Conservation (phyloP, 2,329 filamentous ascomycete genomes). For the Phialophora macrospora region DNA sequence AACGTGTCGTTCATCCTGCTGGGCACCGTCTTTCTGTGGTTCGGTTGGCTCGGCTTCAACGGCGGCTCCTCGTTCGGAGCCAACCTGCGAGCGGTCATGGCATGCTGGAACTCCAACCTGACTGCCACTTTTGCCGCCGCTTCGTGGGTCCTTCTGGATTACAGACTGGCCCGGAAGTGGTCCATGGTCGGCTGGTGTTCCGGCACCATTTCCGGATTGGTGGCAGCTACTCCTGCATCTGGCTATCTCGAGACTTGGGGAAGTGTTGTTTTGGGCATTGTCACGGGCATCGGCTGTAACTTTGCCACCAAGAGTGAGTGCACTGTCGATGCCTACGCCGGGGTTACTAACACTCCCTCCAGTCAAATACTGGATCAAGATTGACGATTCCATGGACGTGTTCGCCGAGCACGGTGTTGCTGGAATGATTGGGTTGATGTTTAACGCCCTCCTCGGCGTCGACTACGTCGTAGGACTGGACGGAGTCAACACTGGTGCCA, state of each 20-base stretch:
- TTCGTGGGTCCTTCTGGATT: conserved; percentile 95
- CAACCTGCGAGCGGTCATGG: conserved; percentile 91
- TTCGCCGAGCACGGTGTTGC: conserved; percentile 89
- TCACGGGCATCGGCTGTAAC: conserved; percentile 73
- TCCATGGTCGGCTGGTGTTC: conserved; percentile 93
- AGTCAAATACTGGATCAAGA: conserved; percentile 74
- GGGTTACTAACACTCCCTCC: neutral
- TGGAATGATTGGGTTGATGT: conserved; percentile 77
- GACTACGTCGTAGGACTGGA: conserved; percentile 76
- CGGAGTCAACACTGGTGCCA: conserved; percentile 60
- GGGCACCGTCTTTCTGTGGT: conserved; percentile 95
- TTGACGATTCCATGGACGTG: conserved; percentile 88
- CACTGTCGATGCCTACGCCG: neutral
- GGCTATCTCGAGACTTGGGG: conserved; percentile 63
- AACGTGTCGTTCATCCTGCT: conserved; percentile 97
- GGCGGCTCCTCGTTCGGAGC: conserved; percentile 92
- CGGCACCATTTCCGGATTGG: conserved; percentile 82
- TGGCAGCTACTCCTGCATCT: conserved; percentile 83
- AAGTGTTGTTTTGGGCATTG: conserved; percentile 64
- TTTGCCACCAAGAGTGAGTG: conserved; percentile 81
- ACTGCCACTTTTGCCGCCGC: conserved; percentile 90
- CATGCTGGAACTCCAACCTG: conserved; percentile 96
- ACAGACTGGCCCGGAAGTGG: conserved; percentile 91
- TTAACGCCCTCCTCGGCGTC: conserved; percentile 77
- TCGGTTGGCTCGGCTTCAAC: conserved; percentile 99